Percentiles rank a stretch among this genome's conserved stretches.
phyloP scores from a whole-genome alignment of 176 grass and related monocot species.

The Panicum miliaceum region DNA sequence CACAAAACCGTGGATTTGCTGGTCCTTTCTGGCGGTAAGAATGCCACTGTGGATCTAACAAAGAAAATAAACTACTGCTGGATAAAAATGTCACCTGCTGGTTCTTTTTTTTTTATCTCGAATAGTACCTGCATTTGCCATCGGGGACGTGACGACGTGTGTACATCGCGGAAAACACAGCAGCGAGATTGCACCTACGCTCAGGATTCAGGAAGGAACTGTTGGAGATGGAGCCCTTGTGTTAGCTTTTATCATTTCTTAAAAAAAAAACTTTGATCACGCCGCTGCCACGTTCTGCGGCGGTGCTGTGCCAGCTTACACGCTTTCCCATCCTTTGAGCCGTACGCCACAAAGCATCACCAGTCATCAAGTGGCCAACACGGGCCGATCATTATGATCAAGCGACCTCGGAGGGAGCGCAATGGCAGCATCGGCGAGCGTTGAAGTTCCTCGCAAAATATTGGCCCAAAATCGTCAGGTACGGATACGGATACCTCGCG shows the following conservation, averaged over 20 bases:
- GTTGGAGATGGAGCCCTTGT: background rate
- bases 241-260: background rate
- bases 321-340: background rate
- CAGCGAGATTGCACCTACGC: no score
- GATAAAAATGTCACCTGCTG: background rate
- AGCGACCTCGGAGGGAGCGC: constrained; percentile 26
- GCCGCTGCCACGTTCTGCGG: background rate
- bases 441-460: background rate
- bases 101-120: no score
- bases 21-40: background rate
- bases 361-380: constrained; percentile 9
- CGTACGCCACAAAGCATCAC: background rate
- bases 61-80: background rate
- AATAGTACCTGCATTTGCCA: no score
- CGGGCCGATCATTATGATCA: constrained; percentile 31
- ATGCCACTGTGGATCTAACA: background rate
- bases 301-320: background rate
- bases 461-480: constrained; percentile 10
- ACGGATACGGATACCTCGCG: constrained; percentile 22
- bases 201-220: background rate
- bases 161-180: background rate
- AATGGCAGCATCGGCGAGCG: constrained; percentile 29
- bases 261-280: background rate
- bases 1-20: constrained; percentile 21
- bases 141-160: background rate